phyloP scores from a whole-genome alignment of 768 basidiomycete species.

The Lentinula boryana region DNA sequence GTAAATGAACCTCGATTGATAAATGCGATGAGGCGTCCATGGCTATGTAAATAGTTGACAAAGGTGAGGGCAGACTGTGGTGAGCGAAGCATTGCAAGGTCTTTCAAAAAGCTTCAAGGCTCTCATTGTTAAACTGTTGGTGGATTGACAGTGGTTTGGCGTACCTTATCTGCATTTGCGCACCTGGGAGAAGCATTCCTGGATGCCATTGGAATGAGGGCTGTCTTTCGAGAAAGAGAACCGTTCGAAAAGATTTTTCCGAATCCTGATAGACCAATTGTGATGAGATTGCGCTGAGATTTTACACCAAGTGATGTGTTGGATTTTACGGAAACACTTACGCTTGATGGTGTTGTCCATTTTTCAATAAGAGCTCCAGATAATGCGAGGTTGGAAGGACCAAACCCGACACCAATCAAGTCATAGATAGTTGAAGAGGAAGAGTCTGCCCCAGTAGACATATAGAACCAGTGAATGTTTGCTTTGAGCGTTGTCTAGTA shows the following conservation, averaged over 20 bases:
- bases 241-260: slow-evolving; percentile 18
- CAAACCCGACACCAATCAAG: slow-evolving; percentile 45
- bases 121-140: not conserved
- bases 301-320: too few species aligned
- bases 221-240: slow-evolving; percentile 45
- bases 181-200: slow-evolving; percentile 47
- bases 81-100: slow-evolving; percentile 46
- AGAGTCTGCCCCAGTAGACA: not conserved
- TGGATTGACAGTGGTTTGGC: too few species aligned
- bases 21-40: slow-evolving; percentile 42
- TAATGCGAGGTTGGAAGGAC: slow-evolving; percentile 47
- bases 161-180: slow-evolving; percentile 49
- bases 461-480: not conserved
- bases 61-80: slow-evolving; percentile 49
- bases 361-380: slow-evolving; percentile 44
- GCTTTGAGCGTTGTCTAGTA: too few species aligned
- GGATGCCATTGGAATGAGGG: slow-evolving; percentile 47
- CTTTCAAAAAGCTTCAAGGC: slow-evolving; percentile 39
- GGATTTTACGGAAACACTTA: not conserved
- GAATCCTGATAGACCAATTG: slow-evolving; percentile 5
- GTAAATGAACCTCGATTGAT: slow-evolving; percentile 47
- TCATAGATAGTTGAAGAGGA: slow-evolving; percentile 32
- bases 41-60: slow-evolving; percentile 44
- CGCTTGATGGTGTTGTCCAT: slow-evolving; percentile 18
- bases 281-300: too few species aligned